These are phyloP conservation scores for Aquilaria yunnanensis DNA, from an alignment of 345 rosid genomes.

Conservation along the genomic window DNA sequence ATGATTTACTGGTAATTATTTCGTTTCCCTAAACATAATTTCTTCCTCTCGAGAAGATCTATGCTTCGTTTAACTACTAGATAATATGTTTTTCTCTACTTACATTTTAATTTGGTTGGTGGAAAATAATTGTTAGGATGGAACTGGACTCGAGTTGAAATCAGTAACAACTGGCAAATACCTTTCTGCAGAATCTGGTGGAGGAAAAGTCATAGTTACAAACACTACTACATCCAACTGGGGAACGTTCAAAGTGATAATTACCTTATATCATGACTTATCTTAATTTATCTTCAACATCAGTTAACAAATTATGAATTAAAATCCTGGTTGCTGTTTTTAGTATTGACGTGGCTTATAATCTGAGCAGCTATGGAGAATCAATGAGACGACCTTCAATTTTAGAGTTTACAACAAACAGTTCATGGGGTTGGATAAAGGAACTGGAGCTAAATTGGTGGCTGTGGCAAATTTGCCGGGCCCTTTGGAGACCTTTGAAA, in stretches of 20 bases:
- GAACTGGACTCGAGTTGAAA: conserved; percentile 43
- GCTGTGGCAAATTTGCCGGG: conserved; percentile 27
- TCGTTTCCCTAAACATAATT: too few relatives aligned
- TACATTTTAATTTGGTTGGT: background rate
- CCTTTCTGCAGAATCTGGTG: conserved; percentile 45
- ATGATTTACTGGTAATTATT: conserved; percentile 44
- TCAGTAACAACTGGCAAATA: conserved; percentile 45
- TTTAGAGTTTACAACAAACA: conserved; percentile 42
- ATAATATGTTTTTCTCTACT: too few relatives aligned
- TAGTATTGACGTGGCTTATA: background rate
- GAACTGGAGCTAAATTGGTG: conserved; percentile 23
- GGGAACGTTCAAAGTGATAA: conserved; percentile 44
- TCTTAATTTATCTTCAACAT: too few relatives aligned
- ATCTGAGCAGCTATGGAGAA: conserved; percentile 43
- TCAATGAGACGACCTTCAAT: conserved; percentile 30
- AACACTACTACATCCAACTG: conserved; percentile 36
- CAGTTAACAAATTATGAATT: too few relatives aligned
- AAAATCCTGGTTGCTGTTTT: background rate
- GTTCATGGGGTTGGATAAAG: conserved; percentile 33
- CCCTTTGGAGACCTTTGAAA: conserved; percentile 33
- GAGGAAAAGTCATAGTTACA: conserved; percentile 41
- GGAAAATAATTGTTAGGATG: conserved; percentile 27
- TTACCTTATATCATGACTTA: too few relatives aligned
- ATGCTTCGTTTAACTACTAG: background rate
- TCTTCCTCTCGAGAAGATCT: too few relatives aligned